Percentiles rank a stretch among this genome's conserved stretches.
These are phyloP conservation scores for Chaetothyriales sp. DNA, from an alignment of 2,329 filamentous ascomycete species.

Conservation along the genomic window DNA sequence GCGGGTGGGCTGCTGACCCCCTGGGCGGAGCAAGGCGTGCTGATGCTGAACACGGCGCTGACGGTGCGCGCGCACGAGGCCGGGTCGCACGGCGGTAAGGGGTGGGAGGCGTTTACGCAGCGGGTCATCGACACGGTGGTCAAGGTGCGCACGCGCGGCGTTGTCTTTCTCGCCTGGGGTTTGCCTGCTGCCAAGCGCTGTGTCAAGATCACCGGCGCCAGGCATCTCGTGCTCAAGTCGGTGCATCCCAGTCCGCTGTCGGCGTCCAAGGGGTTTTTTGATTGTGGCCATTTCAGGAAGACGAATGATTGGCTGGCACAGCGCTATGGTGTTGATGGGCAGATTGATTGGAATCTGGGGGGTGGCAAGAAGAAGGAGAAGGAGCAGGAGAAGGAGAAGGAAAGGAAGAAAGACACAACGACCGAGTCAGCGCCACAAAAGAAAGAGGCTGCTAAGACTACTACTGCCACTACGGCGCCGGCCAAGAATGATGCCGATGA, in stretches of 20 bases:
- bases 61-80: conserved; percentile 83
- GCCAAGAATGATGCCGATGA: conserved; percentile 13
- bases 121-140: conserved; percentile 78
- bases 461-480: conserved; percentile 7
- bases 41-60: conserved; percentile 86
- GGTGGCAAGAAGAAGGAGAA: conserved; percentile 12
- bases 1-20: conserved; percentile 65
- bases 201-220: conserved; percentile 45
- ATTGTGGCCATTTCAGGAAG: conserved; percentile 65
- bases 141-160: conserved; percentile 58
- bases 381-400: conserved; percentile 3
- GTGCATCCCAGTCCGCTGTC: conserved; percentile 91
- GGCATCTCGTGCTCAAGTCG: conserved; percentile 68
- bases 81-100: conserved; percentile 68
- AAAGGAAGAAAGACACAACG: conserved; percentile 4
- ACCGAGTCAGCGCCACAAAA: conserved; percentile 1
- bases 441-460: conserved; percentile 7
- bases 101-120: conserved; percentile 90
- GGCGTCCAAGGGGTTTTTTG: conserved; percentile 61
- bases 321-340: conserved; percentile 62
- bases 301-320: conserved; percentile 71
- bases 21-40: conserved; percentile 85
- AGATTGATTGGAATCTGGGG: conserved; percentile 70
- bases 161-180: conserved; percentile 94
- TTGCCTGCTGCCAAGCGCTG: conserved; percentile 68